Percentiles rank a stretch among this genome's conserved stretches.
Evolutionary conservation across 1,284 basidiomycete genomes (phyloP).

Genomic region (Coniophora puteana): DNA sequence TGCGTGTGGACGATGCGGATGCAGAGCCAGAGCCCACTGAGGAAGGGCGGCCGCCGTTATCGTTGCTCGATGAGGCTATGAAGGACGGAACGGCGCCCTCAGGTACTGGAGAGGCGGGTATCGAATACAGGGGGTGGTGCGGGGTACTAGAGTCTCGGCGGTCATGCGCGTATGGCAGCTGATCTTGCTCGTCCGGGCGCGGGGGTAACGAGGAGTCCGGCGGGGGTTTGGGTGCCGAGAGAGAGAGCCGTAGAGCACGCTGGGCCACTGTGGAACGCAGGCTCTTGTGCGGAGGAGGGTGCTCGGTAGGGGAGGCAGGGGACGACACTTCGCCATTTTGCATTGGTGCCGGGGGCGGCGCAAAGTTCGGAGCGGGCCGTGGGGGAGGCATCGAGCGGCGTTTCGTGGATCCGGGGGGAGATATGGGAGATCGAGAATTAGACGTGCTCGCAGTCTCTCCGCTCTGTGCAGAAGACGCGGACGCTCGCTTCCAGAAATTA

Average conservation of each 20-base stretch:
- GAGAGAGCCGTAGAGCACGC: slow-evolving; percentile 54
- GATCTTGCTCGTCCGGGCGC: slow-evolving; percentile 51
- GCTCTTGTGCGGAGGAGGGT: slow-evolving; percentile 30
- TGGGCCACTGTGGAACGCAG: slow-evolving; percentile 48
- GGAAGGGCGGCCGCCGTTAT: no score
- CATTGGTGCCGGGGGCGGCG: slow-evolving; percentile 62
- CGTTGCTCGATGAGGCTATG: no score
- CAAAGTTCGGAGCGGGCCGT: slow-evolving; percentile 62
- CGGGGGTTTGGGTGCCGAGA: slow-evolving; percentile 59
- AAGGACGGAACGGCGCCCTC: slow-evolving; percentile 39
- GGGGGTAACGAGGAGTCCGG: slow-evolving; percentile 53
- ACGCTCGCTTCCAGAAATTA: slow-evolving; percentile 56
- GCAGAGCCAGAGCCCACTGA: slow-evolving; percentile 19
- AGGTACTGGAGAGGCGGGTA: slow-evolving; percentile 41
- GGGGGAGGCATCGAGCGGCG: slow-evolving; percentile 64
- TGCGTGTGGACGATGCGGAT: slow-evolving; percentile 26
- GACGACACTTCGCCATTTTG: slow-evolving; percentile 24
- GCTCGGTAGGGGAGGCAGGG: slow-evolving; percentile 21
- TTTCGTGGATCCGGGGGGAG: slow-evolving; percentile 36
- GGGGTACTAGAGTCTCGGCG: slow-evolving; percentile 38
- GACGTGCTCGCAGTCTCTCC: slow-evolving; percentile 42
- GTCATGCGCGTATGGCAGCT: slow-evolving; percentile 18
- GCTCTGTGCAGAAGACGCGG: slow-evolving; percentile 51
- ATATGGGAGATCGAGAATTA: slow-evolving; percentile 35
- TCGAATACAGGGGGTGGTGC: slow-evolving; percentile 23